A percentile compares a stretch with the other conserved stretches of the same genome.
Evolutionary conservation across 1,284 basidiomycete species (phyloP).

Genomic region (Lentinula novae-zelandiae): DNA sequence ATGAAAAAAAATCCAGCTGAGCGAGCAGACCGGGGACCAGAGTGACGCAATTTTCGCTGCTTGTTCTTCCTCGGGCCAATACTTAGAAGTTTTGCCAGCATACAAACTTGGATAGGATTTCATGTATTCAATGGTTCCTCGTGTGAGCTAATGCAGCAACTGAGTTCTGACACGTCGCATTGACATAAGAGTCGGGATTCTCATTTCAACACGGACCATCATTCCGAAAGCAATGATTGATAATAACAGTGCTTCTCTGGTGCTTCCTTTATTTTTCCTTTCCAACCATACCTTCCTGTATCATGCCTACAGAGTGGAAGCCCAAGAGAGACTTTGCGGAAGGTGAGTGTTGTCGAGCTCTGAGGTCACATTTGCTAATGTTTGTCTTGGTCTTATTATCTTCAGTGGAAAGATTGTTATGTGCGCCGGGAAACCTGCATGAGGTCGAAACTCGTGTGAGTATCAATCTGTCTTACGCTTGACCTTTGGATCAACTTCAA

Average conservation of each 20-base stretch:
- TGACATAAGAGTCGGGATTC: too few species aligned
- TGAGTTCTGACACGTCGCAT: too few species aligned
- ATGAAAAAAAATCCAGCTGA: neutral
- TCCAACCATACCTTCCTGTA: neutral
- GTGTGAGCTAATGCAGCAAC: too few species aligned
- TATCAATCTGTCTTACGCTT: neutral
- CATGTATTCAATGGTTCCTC: too few species aligned
- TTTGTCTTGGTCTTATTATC: neutral
- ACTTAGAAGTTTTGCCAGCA: too few species aligned
- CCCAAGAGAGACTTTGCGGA: conserved; percentile 8
- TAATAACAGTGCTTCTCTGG: neutral
- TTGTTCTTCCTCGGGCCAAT: too few species aligned
- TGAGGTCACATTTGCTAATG: neutral
- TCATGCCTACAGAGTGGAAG: conserved; percentile 1
- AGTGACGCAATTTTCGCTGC: neutral
- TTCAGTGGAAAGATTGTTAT: conserved; percentile 12
- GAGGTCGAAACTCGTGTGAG: conserved; percentile 12
- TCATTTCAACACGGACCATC: neutral
- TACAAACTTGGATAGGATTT: too few species aligned
- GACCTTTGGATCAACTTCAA: neutral
- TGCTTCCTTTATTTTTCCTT: neutral
- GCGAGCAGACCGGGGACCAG: neutral
- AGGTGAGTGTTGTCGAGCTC: neutral
- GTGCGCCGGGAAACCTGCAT: conserved; percentile 8
- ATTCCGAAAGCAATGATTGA: neutral